These are phyloP conservation scores for Perilla frutescens DNA, from an alignment of 257 asterid genomes.

Conservation along the genomic window DNA sequence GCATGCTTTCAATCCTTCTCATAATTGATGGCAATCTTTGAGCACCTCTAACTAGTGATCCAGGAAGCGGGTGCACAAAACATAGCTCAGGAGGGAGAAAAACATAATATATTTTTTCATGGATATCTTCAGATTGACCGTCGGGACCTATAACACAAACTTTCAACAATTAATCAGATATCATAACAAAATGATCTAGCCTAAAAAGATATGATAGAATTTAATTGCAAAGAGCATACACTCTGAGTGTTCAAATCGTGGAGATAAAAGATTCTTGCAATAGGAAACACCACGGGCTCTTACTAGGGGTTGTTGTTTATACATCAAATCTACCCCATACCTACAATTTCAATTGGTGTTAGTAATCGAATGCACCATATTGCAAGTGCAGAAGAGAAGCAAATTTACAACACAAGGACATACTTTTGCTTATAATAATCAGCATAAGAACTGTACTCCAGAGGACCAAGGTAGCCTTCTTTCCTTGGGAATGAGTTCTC, in stretches of 20 bases:
- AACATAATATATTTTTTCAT: slow-evolving; percentile 91
- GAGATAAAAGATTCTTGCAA: slow-evolving; percentile 96
- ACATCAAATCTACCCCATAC: slow-evolving; percentile 88
- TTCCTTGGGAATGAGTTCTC: slow-evolving; percentile 97
- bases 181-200: slow-evolving; percentile 28
- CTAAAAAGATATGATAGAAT: slow-evolving; percentile 29
- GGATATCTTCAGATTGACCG: slow-evolving; percentile 70
- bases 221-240: slow-evolving; percentile 47
- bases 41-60: slow-evolving; percentile 91
- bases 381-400: slow-evolving; percentile 40
- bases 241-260: slow-evolving; percentile 91
- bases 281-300: slow-evolving; percentile 98
- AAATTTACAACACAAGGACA: slow-evolving; percentile 37
- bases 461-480: slow-evolving; percentile 99
- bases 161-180: slow-evolving; percentile 30
- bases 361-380: slow-evolving; percentile 47
- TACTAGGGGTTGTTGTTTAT: slow-evolving; percentile 81
- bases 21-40: slow-evolving; percentile 96
- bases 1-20: slow-evolving; percentile 95
- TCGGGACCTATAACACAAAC: slow-evolving; percentile 54
- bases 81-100: slow-evolving; percentile 99
- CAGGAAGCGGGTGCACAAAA: slow-evolving; percentile 95
- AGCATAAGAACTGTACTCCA: slow-evolving; percentile 95
- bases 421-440: slow-evolving; percentile 98
- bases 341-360: slow-evolving; percentile 50